phyloP scores from a whole-genome alignment of 345 rosid species.

The Pugionium dolabratum region DNA sequence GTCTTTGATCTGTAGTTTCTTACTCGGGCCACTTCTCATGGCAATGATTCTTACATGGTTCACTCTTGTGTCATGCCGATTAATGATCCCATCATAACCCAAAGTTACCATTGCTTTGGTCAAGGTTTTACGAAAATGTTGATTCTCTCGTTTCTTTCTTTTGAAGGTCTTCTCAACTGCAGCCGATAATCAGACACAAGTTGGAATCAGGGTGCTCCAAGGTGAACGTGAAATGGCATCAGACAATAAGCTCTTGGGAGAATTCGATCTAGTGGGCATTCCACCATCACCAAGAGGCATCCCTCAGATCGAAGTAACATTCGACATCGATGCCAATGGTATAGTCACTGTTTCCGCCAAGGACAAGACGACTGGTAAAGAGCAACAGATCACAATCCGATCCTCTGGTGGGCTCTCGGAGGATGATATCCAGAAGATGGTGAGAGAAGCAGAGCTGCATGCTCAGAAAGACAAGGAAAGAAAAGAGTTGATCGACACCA shows the following conservation, averaged over 20 bases:
- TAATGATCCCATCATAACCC: background rate
- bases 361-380: constrained; percentile 79
- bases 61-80: constrained; percentile 1
- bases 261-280: constrained; percentile 81
- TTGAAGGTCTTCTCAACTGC: constrained; percentile 85
- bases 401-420: constrained; percentile 90
- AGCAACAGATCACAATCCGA: constrained; percentile 85
- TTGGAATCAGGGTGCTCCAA: constrained; percentile 83
- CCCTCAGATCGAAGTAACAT: constrained; percentile 87
- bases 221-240: constrained; percentile 93
- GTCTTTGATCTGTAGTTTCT: constrained; percentile 8
- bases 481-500: constrained; percentile 66
- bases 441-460: constrained; percentile 75
- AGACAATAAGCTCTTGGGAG: constrained; percentile 81
- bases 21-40: constrained; percentile 1
- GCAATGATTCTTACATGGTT: background rate
- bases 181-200: constrained; percentile 86
- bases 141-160: background rate
- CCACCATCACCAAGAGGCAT: constrained; percentile 86
- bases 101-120: background rate
- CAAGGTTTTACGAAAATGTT: constrained; percentile 1
- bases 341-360: constrained; percentile 88
- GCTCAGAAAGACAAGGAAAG: constrained; percentile 78
- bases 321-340: constrained; percentile 93
- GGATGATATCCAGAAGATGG: constrained; percentile 86